Evolutionary conservation across 768 basidiomycete species (phyloP).

Genomic region (Amanita rubescens): DNA sequence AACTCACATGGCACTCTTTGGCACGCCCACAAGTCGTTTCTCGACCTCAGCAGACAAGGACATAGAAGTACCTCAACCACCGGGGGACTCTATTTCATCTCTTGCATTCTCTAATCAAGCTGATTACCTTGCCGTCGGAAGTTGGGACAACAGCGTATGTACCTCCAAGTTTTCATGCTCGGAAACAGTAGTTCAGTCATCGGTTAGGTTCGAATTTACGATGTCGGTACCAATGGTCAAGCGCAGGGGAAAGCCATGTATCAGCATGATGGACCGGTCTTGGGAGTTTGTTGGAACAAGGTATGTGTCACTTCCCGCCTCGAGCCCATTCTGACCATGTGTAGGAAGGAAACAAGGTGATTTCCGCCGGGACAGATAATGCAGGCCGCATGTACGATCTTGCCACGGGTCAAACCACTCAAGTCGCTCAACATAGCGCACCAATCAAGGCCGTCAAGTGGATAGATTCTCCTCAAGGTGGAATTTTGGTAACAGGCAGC

Average conservation of each 20-base stretch:
- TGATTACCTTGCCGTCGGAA: conserved; percentile 86
- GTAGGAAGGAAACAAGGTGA: conserved; percentile 83
- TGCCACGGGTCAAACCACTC: conserved; percentile 67
- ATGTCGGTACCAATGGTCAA: conserved; percentile 72
- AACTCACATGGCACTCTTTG: not conserved
- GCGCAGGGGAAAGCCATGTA: conserved; percentile 89
- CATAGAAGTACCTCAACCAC: conserved; percentile 73
- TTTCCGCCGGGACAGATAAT: conserved; percentile 93
- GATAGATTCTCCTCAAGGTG: conserved; percentile 65
- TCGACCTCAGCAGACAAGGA: conserved; percentile 59
- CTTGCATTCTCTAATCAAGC: conserved; percentile 78
- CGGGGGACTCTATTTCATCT: conserved; percentile 80
- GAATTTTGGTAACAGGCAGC: conserved; percentile 85
- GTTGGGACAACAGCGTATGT: conserved; percentile 88
- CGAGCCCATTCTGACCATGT: conserved; percentile 5
- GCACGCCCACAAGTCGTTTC: conserved; percentile 9
- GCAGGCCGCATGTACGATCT: conserved; percentile 92
- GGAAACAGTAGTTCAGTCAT: conserved; percentile 5
- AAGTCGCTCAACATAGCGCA: conserved; percentile 88
- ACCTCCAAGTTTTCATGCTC: not conserved
- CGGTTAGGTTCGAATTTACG: conserved; percentile 81
- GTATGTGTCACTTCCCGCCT: conserved; percentile 31
- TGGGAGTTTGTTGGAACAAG: conserved; percentile 88
- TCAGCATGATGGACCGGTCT: conserved; percentile 80
- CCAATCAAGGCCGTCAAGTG: conserved; percentile 79